Base-by-base conservation (phyloP, 352 stramenopile genomes). In the Thalassiosira mediterranea region DNA sequence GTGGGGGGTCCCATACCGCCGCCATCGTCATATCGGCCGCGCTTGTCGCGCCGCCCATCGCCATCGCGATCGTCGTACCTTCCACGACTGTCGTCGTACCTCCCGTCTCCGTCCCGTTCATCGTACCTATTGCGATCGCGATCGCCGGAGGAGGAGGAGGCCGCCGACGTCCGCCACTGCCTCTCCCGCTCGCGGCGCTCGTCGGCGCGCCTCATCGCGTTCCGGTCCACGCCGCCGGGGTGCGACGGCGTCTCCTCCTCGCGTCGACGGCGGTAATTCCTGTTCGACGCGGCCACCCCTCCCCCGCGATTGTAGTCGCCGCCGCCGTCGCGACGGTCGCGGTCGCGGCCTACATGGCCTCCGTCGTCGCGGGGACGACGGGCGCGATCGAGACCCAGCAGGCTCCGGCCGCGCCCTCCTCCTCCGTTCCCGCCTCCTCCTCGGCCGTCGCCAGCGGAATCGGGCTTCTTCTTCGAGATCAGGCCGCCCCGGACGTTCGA, bases 161-260 rank as follows among this genome's bases (percentile, higher is more conserved):
- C n/a, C n/a, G n/a, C n/a, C n/a, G n/a, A n/a, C 5, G 46, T 61
- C 11, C 65, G 57, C 31, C 64, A 66, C 32, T 48, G 29, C 31
- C 59, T 48, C 21, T 76, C 72, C 3, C 72, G 31, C n/a, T 72
- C 65, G 10, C 57, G 40, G 5, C 66, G 38, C 26, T 81, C 72
- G 40, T 76, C 57, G 1, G 58, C 59, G 0, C 69, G 40, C 3
- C 58, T 32, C 7, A 57, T 19, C 19, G 68, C 67, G 29, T 76
- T 52, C 21, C 72, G 69, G 76, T 87, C 84, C 0, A 88, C 66
- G 19, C 81, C 84, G 10, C 76, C 79, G 11, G 69, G 69, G 64
- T 88, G 74, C 3, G 78, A 86, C 23, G 84, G 84, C 7, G 84
- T 90, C 48, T 88, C 83, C 49, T 88, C 76, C 21, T 79, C 69